These are phyloP conservation scores for Salix koriyanagi DNA, from an alignment of 345 rosid species.

Conservation along the genomic window DNA sequence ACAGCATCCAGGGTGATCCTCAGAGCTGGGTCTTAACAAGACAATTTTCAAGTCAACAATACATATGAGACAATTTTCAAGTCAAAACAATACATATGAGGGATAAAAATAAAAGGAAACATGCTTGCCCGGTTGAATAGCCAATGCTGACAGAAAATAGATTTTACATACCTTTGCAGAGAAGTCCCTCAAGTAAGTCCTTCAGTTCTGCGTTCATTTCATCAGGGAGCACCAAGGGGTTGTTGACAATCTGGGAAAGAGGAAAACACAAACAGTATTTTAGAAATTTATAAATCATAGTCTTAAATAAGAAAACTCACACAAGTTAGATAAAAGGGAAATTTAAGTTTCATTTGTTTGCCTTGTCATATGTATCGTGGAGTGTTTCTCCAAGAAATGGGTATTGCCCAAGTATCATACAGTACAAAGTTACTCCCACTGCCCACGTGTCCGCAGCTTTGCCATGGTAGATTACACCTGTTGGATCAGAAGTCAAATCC, in stretches of 20 bases:
- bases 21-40: slow-evolving; percentile 58
- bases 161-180: slow-evolving; percentile 67
- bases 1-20: slow-evolving; percentile 72
- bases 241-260: slow-evolving; percentile 64
- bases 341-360: slow-evolving; percentile 19
- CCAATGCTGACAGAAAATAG: neutral
- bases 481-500: slow-evolving; percentile 16
- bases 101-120: neutral
- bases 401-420: slow-evolving; percentile 75
- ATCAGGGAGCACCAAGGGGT: slow-evolving; percentile 59
- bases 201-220: slow-evolving; percentile 61
- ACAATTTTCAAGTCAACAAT: slow-evolving; percentile 8
- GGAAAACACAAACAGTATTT: neutral
- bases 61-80: neutral
- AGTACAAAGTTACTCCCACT: slow-evolving; percentile 85
- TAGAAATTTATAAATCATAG: neutral
- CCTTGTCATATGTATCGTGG: slow-evolving; percentile 97
- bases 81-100: neutral
- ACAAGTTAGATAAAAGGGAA: neutral
- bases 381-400: slow-evolving; percentile 95
- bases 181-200: slow-evolving; percentile 78
- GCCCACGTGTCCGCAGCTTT: slow-evolving; percentile 98
- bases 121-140: neutral
- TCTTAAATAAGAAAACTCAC: neutral
- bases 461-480: slow-evolving; percentile 85